These are phyloP conservation scores for Ampelocalamus luodianensis DNA, from an alignment of 176 grass and related monocot species.

Conservation along the genomic window DNA sequence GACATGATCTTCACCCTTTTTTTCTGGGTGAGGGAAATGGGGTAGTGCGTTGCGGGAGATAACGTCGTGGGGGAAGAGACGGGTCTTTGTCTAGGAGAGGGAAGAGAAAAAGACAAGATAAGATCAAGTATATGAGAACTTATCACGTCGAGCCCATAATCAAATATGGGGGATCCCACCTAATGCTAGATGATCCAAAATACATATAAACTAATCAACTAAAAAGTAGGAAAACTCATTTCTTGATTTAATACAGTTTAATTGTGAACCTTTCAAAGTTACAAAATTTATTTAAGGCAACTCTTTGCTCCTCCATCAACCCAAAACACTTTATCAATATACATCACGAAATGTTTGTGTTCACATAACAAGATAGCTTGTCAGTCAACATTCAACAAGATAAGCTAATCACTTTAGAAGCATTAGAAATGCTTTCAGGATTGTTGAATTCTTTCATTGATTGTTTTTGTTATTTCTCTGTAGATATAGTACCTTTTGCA, in stretches of 20 bases:
- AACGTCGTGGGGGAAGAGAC: constrained; percentile 1
- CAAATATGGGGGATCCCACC: constrained; percentile 6
- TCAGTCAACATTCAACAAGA: constrained; percentile 2
- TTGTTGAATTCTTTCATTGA: constrained; percentile 31
- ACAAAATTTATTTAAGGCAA: constrained; percentile 17
- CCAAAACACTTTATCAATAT: background rate
- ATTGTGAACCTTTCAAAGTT: background rate
- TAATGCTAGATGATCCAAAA: constrained; percentile 23
- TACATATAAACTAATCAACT: constrained; percentile 2
- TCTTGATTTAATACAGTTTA: constrained; percentile 16
- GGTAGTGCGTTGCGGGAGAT: background rate
- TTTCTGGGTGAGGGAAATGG: background rate
- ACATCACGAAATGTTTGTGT: background rate
- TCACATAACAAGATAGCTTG: constrained; percentile 21
- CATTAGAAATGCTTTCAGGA: constrained; percentile 29
- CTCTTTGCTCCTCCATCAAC: background rate
- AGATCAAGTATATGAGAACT: constrained; percentile 9
- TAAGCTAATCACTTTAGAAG: background rate
- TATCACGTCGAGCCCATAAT: constrained; percentile 8
- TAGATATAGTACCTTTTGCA: constrained; percentile 72
- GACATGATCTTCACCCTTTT: background rate
- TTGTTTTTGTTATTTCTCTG: constrained; percentile 28
- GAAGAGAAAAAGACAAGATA: constrained; percentile 1
- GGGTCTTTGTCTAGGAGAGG: constrained; percentile 29
- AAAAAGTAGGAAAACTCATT: background rate